Evolutionary conservation across 208 protist species (phyloP).

Genomic region (Leptomonas pyrrhocoris): DNA sequence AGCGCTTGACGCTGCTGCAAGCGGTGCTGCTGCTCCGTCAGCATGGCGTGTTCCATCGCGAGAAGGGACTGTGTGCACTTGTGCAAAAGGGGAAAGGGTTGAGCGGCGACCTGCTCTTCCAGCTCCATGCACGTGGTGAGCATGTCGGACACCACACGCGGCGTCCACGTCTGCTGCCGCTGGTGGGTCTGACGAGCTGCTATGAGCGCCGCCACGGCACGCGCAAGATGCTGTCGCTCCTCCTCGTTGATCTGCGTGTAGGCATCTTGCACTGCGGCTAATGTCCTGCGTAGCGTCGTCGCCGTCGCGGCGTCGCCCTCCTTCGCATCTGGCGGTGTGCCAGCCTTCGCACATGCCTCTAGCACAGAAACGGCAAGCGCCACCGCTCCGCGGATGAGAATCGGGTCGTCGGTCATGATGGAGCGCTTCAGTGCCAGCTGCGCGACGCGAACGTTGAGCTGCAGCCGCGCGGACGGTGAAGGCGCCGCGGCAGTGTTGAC

Average conservation of each 20-base stretch:
- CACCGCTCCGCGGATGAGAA: slow-evolving; percentile 20
- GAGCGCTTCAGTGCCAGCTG: slow-evolving; percentile 14
- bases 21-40: slow-evolving; percentile 21
- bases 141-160: not conserved
- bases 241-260: slow-evolving; percentile 10
- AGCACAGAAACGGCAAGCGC: slow-evolving; percentile 27
- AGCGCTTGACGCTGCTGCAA: slow-evolving; percentile 4
- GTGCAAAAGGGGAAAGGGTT: not conserved
- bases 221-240: slow-evolving; percentile 35
- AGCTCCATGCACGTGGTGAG: slow-evolving; percentile 7
- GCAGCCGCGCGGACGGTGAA: slow-evolving; percentile 6
- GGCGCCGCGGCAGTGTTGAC: not conserved
- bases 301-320: slow-evolving; percentile 1
- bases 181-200: slow-evolving; percentile 8
- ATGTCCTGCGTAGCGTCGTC: slow-evolving; percentile 19
- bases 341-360: slow-evolving; percentile 7
- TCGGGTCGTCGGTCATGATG: slow-evolving; percentile 17
- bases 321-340: slow-evolving; percentile 2
- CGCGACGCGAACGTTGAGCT: slow-evolving; percentile 5
- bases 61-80: slow-evolving; percentile 9
- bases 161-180: slow-evolving; percentile 26
- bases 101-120: slow-evolving; percentile 11
- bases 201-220: slow-evolving; percentile 19
- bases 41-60: slow-evolving; percentile 24
- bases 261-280: slow-evolving; percentile 1